phyloP scores from a whole-genome alignment of 495 filamentous ascomycete species.

The Mycothermus thermophilus region DNA sequence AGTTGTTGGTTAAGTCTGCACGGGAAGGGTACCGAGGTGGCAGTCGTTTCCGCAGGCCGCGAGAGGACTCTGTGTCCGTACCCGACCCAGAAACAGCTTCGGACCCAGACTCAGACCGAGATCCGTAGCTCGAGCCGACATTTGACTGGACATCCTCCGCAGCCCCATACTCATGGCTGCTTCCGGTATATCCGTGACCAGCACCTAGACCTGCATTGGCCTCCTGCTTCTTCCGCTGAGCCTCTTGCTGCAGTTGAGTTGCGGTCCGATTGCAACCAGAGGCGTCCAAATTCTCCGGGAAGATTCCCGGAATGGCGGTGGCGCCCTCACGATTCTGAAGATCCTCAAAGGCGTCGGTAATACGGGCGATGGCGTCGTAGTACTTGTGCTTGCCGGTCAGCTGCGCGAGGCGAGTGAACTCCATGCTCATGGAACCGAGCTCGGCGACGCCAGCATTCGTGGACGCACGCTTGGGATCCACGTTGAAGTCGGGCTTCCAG shows the following conservation, averaged over 20 bases:
- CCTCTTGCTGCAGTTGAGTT: constrained; percentile 8
- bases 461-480: constrained; percentile 51
- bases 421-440: constrained; percentile 78
- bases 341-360: constrained; percentile 74
- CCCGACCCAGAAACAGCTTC: too few species aligned
- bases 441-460: constrained; percentile 59
- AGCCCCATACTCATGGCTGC: neutral
- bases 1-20: constrained; percentile 7
- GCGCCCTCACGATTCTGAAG: constrained; percentile 46
- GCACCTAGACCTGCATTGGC: too few species aligned
- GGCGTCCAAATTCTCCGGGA: constrained; percentile 70
- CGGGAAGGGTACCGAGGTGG: too few species aligned
- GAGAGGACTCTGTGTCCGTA: too few species aligned
- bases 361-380: constrained; percentile 88
- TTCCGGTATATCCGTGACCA: too few species aligned
- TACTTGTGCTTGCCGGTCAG: constrained; percentile 77
- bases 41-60: too few species aligned
- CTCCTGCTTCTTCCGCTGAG: constrained; percentile 2
- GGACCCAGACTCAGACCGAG: too few species aligned
- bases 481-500: constrained; percentile 59
- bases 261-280: constrained; percentile 39
- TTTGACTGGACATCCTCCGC: constrained; percentile 1
- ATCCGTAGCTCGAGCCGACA: neutral
- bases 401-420: constrained; percentile 89
- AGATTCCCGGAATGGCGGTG: constrained; percentile 70